These are phyloP conservation scores for Phytophthora niederhauseri DNA, from an alignment of 352 stramenopile genomes.

Conservation along the genomic window DNA sequence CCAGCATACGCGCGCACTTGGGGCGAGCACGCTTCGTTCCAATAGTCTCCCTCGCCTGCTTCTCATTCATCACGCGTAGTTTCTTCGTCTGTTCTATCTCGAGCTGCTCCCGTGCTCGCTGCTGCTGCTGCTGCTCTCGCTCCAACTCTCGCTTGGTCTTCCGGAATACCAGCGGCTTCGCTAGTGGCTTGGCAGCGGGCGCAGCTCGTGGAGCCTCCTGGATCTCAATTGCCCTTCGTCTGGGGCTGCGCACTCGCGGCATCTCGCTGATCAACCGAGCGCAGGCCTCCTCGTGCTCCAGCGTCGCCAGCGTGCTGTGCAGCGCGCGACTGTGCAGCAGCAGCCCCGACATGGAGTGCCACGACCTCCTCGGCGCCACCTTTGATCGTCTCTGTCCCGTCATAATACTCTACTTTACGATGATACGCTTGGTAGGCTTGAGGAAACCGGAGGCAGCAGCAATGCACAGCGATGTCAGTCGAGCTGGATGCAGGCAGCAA, in stretches of 20 bases:
- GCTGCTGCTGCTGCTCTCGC: constrained; percentile 41
- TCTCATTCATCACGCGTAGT: constrained; percentile 17
- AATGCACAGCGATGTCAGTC: constrained; percentile 1
- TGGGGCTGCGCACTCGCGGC: constrained; percentile 19
- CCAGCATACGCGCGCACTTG: constrained; percentile 29
- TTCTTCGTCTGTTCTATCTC: constrained; percentile 31
- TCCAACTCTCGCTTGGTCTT: constrained; percentile 67
- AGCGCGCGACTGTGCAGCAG: constrained; percentile 45
- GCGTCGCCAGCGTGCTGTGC: constrained; percentile 35
- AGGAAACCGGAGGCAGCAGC: background rate
- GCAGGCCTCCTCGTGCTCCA: constrained; percentile 50
- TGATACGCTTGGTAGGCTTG: background rate
- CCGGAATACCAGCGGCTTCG: constrained; percentile 51
- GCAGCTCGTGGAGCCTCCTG: constrained; percentile 6
- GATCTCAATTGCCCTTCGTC: constrained; percentile 9
- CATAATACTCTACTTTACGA: constrained; percentile 14
- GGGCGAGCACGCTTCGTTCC: constrained; percentile 6
- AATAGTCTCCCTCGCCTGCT: background rate
- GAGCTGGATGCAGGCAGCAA: background rate
- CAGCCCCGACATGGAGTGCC: constrained; percentile 37
- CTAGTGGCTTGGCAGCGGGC: constrained; percentile 21
- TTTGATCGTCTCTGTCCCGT: constrained; percentile 42
- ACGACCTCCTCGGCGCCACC: constrained; percentile 42
- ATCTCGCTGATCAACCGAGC: constrained; percentile 24
- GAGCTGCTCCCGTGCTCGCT: constrained; percentile 14